Evolutionary conservation across 108 stramenopile species (phyloP).

Genomic region (Asterionellopsis glacialis): DNA sequence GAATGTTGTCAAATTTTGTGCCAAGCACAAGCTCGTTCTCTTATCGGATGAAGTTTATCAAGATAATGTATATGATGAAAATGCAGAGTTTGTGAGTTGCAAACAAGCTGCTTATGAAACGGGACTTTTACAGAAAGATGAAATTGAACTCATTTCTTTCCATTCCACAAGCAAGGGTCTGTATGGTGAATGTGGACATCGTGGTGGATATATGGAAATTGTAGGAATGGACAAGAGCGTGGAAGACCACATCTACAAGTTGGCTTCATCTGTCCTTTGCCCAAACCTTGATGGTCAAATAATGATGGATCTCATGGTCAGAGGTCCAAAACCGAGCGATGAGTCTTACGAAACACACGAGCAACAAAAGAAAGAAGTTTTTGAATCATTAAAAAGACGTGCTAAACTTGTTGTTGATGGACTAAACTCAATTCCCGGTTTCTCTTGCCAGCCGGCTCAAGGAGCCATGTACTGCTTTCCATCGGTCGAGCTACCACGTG

Average conservation of each 20-base stretch:
- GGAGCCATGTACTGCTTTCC: conserved; percentile 99
- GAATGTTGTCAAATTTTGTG: conserved; percentile 88
- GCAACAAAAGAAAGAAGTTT: conserved; percentile 60
- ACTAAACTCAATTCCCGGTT: conserved; percentile 85
- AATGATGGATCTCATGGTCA: conserved; percentile 91
- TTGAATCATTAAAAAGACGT: conserved; percentile 58
- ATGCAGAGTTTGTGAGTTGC: conserved; percentile 66
- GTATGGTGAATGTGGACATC: conserved; percentile 96
- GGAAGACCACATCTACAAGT: conserved; percentile 88
- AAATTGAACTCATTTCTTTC: conserved; percentile 89
- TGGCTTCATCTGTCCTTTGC: conserved; percentile 86
- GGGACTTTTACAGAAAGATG: conserved; percentile 55
- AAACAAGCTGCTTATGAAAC: conserved; percentile 78
- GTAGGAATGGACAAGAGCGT: conserved; percentile 79
- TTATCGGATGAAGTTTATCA: conserved; percentile 98
- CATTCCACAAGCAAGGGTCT: conserved; percentile 95
- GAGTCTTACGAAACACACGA: conserved; percentile 69
- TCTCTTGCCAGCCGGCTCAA: conserved; percentile 90
- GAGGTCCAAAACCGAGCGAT: conserved; percentile 74
- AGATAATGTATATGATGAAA: conserved; percentile 92
- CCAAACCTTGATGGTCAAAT: conserved; percentile 89
- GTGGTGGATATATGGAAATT: conserved; percentile 97
- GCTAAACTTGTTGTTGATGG: conserved; percentile 73
- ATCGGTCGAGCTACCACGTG: conserved; percentile 68
- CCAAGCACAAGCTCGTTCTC: conserved; percentile 78